Base-by-base conservation (phyloP, 179 eudicot genomes). In the Silene coronaria region DNA sequence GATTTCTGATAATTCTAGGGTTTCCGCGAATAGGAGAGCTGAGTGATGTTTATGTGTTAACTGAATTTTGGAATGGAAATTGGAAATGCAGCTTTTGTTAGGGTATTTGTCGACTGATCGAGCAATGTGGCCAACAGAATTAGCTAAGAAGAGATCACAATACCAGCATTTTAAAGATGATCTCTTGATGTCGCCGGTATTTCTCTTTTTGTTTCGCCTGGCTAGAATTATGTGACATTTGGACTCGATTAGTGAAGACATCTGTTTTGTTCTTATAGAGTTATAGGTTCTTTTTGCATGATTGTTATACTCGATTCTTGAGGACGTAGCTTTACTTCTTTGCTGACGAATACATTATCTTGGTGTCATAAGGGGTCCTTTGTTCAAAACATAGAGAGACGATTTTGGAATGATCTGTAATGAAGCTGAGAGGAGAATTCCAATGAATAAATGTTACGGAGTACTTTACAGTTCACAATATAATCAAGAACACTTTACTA, bases 121-220 rank as follows among this genome's bases (percentile, higher is more conserved):
- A 48, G 80, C 85, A 30, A 77, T 85, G 71, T 96, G 99, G 99
- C 86, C 97, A 13, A 81, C 96, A 16, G 99, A 95, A 63, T 77
- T 95, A 73, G 83, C 86, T 70, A 95, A 90, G 85, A 95, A 92
- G 88, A 82, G 99, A 76, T 84, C 91, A 75, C 99, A 92, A 38
- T 95, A 92, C 78, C 83, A 82, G 78, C 85, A 85, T 62, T 93
- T 96, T 70, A 96, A 96, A 78, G 99, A 93, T 14, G 99, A 96
- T 32, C 91, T 96, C 77, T 77, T 96, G 74, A 88, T 93, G 91
- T 89, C 89, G 75, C 99, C 99, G 81, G 99, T 96, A 84, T 83
- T 97, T 86, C 55, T 10, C 45, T 21, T 24, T 64, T 26, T 74
- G 58, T 23, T 61, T 27, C 61, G 3, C 24, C 24, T 69, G 1